phyloP scores from a whole-genome alignment of 2,329 filamentous ascomycete species.

The Talaromyces marneffei region DNA sequence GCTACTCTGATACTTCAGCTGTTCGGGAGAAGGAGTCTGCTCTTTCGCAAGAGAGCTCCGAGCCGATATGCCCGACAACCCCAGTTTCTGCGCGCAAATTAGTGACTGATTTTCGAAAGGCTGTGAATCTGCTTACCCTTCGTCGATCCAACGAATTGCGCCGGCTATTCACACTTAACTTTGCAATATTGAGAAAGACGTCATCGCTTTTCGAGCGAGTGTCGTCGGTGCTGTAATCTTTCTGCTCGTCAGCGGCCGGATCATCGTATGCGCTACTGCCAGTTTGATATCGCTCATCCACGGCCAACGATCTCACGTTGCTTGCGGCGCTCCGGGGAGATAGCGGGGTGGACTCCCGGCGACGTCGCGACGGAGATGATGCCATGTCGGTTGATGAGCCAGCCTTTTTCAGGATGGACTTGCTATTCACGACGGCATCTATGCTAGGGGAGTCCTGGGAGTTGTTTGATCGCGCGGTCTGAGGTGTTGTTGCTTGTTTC shows the following conservation, averaged over 20 bases:
- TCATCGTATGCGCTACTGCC: background rate
- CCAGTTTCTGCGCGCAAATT: slow-evolving; percentile 12
- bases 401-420: slow-evolving; percentile 15
- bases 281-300: slow-evolving; percentile 3
- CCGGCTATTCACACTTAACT: slow-evolving; percentile 31
- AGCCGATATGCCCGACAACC: slow-evolving; percentile 11
- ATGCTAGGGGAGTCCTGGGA: slow-evolving; percentile 15
- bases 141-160: slow-evolving; percentile 37
- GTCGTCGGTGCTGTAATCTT: slow-evolving; percentile 33
- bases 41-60: slow-evolving; percentile 14
- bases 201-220: slow-evolving; percentile 37
- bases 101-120: background rate
- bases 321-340: slow-evolving; percentile 19
- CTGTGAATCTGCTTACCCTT: slow-evolving; percentile 27
- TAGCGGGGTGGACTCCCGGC: slow-evolving; percentile 19
- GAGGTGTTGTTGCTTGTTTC: slow-evolving; percentile 17
- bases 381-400: slow-evolving; percentile 4
- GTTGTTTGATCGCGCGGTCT: slow-evolving; percentile 11
- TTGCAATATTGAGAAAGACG: slow-evolving; percentile 44
- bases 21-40: slow-evolving; percentile 14
- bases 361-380: slow-evolving; percentile 19
- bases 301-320: slow-evolving; percentile 25
- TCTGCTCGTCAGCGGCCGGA: slow-evolving; percentile 22
- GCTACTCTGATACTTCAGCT: slow-evolving; percentile 22
- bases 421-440: slow-evolving; percentile 23